Percentiles rank a stretch among this genome's conserved stretches.
phyloP scores from a whole-genome alignment of 1,284 basidiomycete genomes.

The Megacollybia platyphylla region DNA sequence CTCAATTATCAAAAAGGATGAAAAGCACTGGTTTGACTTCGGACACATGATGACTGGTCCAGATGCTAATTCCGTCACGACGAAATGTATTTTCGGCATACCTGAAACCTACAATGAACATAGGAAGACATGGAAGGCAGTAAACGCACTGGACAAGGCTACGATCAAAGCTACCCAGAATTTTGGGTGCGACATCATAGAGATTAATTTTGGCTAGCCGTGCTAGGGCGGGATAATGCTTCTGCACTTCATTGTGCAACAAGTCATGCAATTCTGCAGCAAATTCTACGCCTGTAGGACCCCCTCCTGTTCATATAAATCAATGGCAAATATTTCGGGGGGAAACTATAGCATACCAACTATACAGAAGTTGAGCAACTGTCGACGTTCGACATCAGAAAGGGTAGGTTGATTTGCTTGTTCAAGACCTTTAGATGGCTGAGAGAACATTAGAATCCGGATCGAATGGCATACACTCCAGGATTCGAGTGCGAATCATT shows the following conservation, averaged over 20 bases:
- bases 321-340: background rate
- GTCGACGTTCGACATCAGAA: slow-evolving; percentile 51
- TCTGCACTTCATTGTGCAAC: slow-evolving; percentile 62
- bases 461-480: slow-evolving; percentile 44
- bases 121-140: slow-evolving; percentile 3
- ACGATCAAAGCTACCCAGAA: slow-evolving; percentile 71
- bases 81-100: slow-evolving; percentile 67
- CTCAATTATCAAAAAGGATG: background rate
- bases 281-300: slow-evolving; percentile 75
- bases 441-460: slow-evolving; percentile 1
- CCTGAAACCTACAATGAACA: slow-evolving; percentile 17
- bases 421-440: slow-evolving; percentile 48
- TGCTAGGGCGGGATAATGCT: slow-evolving; percentile 51
- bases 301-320: slow-evolving; percentile 33
- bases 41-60: slow-evolving; percentile 71
- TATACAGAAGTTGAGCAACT: slow-evolving; percentile 69
- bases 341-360: slow-evolving; percentile 36
- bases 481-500: slow-evolving; percentile 63
- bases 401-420: slow-evolving; percentile 64
- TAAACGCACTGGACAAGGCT: slow-evolving; percentile 46
- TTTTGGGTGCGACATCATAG: slow-evolving; percentile 74
- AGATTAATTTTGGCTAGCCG: slow-evolving; percentile 57
- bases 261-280: slow-evolving; percentile 82
- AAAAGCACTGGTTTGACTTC: slow-evolving; percentile 44
- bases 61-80: slow-evolving; percentile 67